phyloP scores from a whole-genome alignment of 1,284 basidiomycete genomes.

The Puccinia horiana region DNA sequence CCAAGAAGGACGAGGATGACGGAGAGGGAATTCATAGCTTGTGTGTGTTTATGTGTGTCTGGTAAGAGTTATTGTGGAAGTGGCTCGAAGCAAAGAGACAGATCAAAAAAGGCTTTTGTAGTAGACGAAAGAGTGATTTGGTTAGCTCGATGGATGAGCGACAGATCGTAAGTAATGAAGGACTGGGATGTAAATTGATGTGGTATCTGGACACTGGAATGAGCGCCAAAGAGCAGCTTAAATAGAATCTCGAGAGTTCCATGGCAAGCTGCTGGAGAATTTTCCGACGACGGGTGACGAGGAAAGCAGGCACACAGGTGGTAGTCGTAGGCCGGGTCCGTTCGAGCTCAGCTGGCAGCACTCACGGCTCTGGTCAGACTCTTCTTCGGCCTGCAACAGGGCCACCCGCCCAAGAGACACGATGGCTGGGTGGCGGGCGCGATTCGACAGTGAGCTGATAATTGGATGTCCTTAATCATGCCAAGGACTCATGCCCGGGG shows the following conservation, averaged over 20 bases:
- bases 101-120: neutral
- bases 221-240: neutral
- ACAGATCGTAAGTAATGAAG: constrained; percentile 12
- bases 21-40: constrained; percentile 11
- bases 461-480: neutral
- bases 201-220: neutral
- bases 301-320: neutral
- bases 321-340: neutral
- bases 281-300: neutral
- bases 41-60: neutral
- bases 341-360: neutral
- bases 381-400: no score
- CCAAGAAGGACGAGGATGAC: neutral
- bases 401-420: no score
- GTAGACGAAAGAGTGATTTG: neutral
- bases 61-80: neutral
- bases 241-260: neutral
- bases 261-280: neutral
- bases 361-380: neutral
- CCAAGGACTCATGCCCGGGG: neutral
- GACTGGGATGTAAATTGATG: constrained; percentile 6
- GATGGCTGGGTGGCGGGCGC: neutral
- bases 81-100: constrained; percentile 16
- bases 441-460: neutral
- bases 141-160: neutral